phyloP scores from a whole-genome alignment of 1,284 basidiomycete species.

The Cryptococcus jaspeensis region DNA sequence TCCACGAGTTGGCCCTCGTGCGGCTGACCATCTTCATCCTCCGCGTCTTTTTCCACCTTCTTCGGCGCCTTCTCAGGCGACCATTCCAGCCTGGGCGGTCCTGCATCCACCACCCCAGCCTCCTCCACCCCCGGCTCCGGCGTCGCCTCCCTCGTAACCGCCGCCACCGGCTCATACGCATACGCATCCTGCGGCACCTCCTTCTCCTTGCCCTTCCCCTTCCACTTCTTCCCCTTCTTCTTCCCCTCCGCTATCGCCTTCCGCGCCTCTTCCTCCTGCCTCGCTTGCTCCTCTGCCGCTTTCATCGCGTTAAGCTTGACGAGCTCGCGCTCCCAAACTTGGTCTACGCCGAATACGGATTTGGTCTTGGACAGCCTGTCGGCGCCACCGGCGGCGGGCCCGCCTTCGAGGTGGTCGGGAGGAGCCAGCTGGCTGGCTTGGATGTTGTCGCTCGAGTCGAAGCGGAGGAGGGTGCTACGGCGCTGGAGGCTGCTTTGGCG shows the following conservation, averaged over 20 bases:
- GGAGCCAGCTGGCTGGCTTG: conserved; percentile 3
- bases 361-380: conserved; percentile 32
- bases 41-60: conserved; percentile 10
- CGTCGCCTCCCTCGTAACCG: background rate
- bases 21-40: conserved; percentile 1
- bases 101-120: conserved; percentile 4
- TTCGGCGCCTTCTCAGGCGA: conserved; percentile 14
- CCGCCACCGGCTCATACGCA: background rate
- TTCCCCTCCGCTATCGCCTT: conserved; percentile 6
- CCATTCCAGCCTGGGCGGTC: conserved; percentile 14
- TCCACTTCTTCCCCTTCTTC: conserved; percentile 19
- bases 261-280: conserved; percentile 29
- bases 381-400: conserved; percentile 2
- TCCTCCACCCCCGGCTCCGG: background rate
- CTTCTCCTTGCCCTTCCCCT: conserved; percentile 12
- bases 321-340: conserved; percentile 49
- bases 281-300: no score
- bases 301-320: conserved; percentile 35
- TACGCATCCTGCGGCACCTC: conserved; percentile 10
- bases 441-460: conserved; percentile 8
- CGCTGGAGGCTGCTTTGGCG: conserved; percentile 1
- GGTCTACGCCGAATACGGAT: conserved; percentile 49
- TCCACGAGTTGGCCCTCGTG: background rate
- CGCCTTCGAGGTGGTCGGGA: background rate
- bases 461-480: conserved; percentile 5